Evolutionary conservation across 352 stramenopile species (phyloP), one percentile per base, ranked within the genome.

Genomic region (Phytophthora pinifolia): DNA sequence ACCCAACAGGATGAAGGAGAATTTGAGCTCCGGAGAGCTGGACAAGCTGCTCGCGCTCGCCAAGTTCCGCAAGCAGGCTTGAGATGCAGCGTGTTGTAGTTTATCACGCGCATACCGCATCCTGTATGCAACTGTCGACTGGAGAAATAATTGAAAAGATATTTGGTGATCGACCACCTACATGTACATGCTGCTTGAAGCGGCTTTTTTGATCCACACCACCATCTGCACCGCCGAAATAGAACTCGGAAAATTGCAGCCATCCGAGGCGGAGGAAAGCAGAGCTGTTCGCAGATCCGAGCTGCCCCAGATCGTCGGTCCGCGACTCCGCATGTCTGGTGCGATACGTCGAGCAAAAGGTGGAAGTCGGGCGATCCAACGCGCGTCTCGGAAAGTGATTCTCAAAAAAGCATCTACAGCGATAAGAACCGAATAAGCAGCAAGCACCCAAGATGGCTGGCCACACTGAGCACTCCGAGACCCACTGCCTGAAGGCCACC

Each of bases 1-100:
- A 6, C 22, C 4, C 22, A 27, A 27, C 30, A 86, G 76, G 76
- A 51, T 83, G 70, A 86, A 79, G 45, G 76, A 86, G 62, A 86
- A 86, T 44, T n/a, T 76, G 46, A 65, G 56, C 46, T 68, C 51
- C 41, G 37, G 62, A n/a, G 64, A 86, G 33, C 47, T 83, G 34
- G 41, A 66, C 27, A 66, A 73, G 17, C 29, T 67, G 36, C 32
- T 74, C n/a, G 30, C 13, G 10, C 38, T 70, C 10, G 65, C 46
- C 22, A 59, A 54, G 25, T 67, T 64, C 38, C 54, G 43, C 38
- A 70, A 70, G 30, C 57, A 62, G 34, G 38, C 35, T 36, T 60
- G 38, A 53, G 17, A 14, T 10, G 13, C 32, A 29, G 18, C 17
- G 39, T 7, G 43, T 29, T 53, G 39, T n/a, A 33, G 39, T 42